Percentiles rank a stretch among this genome's conserved stretches.
These are phyloP conservation scores for Hibiscus syriacus DNA, from an alignment of 345 rosid genomes.

Conservation along the genomic window DNA sequence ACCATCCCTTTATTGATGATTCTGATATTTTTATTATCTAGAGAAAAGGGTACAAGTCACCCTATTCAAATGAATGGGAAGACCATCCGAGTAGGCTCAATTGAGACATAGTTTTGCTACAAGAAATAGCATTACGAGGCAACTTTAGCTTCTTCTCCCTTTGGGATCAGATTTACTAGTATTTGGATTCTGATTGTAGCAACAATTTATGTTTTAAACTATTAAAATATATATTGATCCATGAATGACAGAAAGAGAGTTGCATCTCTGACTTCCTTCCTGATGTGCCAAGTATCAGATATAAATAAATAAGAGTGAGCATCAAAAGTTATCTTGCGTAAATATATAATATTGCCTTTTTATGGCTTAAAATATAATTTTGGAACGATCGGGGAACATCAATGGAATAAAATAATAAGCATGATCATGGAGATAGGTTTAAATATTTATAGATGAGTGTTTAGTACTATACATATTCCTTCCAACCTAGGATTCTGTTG, in stretches of 20 bases:
- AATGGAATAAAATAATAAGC: background rate
- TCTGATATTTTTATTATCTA: no score
- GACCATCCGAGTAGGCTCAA: background rate
- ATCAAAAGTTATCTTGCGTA: no score
- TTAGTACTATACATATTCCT: background rate
- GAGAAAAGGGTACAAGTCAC: no score
- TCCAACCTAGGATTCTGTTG: no score
- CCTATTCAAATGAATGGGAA: background rate
- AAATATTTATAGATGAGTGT: background rate
- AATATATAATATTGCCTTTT: no score
- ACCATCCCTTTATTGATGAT: no score
- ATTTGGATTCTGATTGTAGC: background rate
- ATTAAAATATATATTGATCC: background rate
- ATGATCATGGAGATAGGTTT: background rate
- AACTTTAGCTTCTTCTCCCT: background rate
- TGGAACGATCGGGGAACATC: no score
- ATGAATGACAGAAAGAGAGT: background rate
- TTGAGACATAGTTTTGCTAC: conserved; percentile 1
- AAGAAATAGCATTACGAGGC: background rate
- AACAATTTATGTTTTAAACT: background rate
- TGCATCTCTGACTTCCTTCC: background rate
- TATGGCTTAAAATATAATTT: background rate
- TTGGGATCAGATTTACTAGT: background rate
- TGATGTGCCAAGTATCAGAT: background rate
- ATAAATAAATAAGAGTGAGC: no score